Base-by-base conservation (phyloP, 1,284 basidiomycete genomes). In the Sporisorium graminicola region DNA sequence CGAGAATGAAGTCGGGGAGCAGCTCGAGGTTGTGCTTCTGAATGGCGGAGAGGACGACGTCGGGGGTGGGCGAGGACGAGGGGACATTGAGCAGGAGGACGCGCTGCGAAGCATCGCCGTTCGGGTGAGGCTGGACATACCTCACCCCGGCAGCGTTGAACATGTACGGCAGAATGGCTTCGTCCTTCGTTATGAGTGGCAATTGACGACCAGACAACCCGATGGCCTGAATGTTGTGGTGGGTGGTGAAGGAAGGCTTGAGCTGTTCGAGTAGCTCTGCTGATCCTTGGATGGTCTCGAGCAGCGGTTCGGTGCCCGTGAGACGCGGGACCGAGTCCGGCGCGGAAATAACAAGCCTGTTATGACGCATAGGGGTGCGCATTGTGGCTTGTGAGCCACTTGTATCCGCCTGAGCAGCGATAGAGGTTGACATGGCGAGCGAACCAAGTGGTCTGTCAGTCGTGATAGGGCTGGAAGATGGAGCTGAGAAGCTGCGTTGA, bases 131-230 rank as follows among this genome's bases (percentile, higher is more conserved):
- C 26, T 69, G 70, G 20, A 77, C 74, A 31, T 73, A 65, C 8
- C 74, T 63, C 3, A 73, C 54, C 14, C 74, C 74, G 14, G 56
- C 49, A 5, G 66, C 69, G 58, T 66, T 69, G 70, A 73, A 77
- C 8, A 73, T 56, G 51, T 69, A 43, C n/a, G 65, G 63, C 46
- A 61, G 31, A 44, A 77, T 37, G 13, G 14, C 2, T 50, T 66
- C 54, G 37, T 73, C 53, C 24, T 73, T 73, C 2, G 63, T 73
- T 8, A 77, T 16, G 5, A 66, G 44, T 3, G 69, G 65, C 3
- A 77, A 46, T 24, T 65, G 59, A 5, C 74, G 62, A 1, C 65
- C 74, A 8, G 70, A 42, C 2, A 73, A 53, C 0, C 50, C 61
- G 52, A 77, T 65, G 43, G 69, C 74, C 50, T 73, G 69, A 7